Base-by-base conservation (phyloP, 2,329 filamentous ascomycete genomes). In the Exophiala spinifera region DNA sequence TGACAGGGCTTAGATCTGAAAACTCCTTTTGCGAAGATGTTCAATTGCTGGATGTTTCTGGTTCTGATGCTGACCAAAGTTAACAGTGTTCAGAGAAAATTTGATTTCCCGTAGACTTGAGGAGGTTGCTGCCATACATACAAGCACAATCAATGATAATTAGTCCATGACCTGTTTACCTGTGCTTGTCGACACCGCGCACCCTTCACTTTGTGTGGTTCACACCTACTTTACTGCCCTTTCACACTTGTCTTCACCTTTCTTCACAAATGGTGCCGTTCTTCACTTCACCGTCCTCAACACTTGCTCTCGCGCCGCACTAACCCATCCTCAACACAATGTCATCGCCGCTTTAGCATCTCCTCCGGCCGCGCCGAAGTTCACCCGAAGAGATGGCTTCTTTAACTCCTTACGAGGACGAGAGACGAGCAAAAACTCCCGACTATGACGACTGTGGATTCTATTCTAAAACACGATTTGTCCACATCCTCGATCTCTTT, bases 1-100 rank as follows among this genome's bases (percentile, higher is more conserved):
- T 88, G 86, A 89, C 86, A 85, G 77, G 85, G 86, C 85, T 64
- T 65, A 64, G 61, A 68, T 71, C 72, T 74, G 71, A 74, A 45
- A 39, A 15, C 51, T 17, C 34, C 28, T n/a, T 23, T n/a, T 13
- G 14, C 19, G 37, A 31, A 17, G 10, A 23, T 36, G 7, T 23
- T 39, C 20, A 14, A 4, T 33, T 34, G 10, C n/a, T 11, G 15
- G 19, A n/a, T 20, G n/a, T 13, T 33, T 28, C 46, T n/a, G n/a
- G 23, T 25, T 31, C 7, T 31, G 28, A 31, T 10, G 28, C 55
- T 58, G 39, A 58, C 48, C 19, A 15, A 23, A 6, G 20, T 15
- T n/a, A 44, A 44, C 42, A 25, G 19, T 23, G 20, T 13, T 23
- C 8, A 28, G 20, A 20, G 39, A 17, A 19, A 14, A 21, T 14